These are phyloP conservation scores for Metarhizium rileyi DNA, from an alignment of 2,329 filamentous ascomycete genomes.

Conservation along the genomic window DNA sequence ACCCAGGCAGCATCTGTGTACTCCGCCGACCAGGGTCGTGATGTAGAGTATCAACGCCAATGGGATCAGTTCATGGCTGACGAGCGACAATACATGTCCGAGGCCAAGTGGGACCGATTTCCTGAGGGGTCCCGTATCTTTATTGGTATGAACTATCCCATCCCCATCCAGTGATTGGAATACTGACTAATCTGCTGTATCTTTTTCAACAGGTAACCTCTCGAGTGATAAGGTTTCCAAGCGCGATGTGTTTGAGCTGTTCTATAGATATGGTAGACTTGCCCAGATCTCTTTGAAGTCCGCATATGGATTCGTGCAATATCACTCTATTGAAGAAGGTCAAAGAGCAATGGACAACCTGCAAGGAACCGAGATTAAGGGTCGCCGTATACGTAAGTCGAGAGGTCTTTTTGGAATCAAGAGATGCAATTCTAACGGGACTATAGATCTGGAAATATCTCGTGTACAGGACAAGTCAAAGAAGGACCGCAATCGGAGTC, in stretches of 20 bases:
- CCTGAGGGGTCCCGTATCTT: slow-evolving; percentile 69
- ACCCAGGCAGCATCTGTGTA: slow-evolving; percentile 16
- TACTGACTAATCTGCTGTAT: slow-evolving; percentile 13
- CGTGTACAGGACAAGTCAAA: slow-evolving; percentile 71
- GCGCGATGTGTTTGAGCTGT: slow-evolving; percentile 84
- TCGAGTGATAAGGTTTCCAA: slow-evolving; percentile 91
- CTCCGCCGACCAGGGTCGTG: slow-evolving; percentile 23
- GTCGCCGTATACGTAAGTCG: slow-evolving; percentile 83
- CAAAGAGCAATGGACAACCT: slow-evolving; percentile 64
- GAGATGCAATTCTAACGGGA: slow-evolving; percentile 9
- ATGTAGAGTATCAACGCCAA: slow-evolving; percentile 46
- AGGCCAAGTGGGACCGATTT: slow-evolving; percentile 74
- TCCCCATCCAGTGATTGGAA: slow-evolving; percentile 12
- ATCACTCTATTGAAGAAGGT: slow-evolving; percentile 67
- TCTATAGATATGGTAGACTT: slow-evolving; percentile 73
- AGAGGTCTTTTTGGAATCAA: slow-evolving; percentile 13
- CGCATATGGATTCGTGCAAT: slow-evolving; percentile 95
- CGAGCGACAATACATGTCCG: slow-evolving; percentile 65
- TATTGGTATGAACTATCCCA: slow-evolving; percentile 51
- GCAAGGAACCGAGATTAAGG: slow-evolving; percentile 72
- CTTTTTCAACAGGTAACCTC: slow-evolving; percentile 60
- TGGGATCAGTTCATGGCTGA: slow-evolving; percentile 67
- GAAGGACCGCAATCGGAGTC: slow-evolving; percentile 51
- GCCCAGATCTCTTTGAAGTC: slow-evolving; percentile 96
- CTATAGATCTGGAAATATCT: slow-evolving; percentile 75